phyloP scores from a whole-genome alignment of 2,329 filamentous ascomycete genomes.

The Sarocladium strictum region DNA sequence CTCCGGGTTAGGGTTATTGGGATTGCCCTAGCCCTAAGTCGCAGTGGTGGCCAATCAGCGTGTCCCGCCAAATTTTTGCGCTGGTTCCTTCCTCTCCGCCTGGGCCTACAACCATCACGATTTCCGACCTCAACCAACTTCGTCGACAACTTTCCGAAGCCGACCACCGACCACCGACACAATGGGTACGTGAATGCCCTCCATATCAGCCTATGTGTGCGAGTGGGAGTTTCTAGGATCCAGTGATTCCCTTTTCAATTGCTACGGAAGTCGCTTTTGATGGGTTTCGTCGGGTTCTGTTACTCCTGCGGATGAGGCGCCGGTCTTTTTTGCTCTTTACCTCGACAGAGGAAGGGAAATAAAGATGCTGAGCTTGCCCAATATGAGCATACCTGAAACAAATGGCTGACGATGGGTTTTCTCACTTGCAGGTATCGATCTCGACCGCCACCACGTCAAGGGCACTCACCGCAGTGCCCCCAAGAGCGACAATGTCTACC shows the following conservation, averaged over 20 bases:
- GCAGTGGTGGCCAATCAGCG: neutral
- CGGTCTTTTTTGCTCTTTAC: constrained; percentile 11
- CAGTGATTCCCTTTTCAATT: neutral
- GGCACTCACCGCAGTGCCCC: constrained; percentile 82
- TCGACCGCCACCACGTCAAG: constrained; percentile 63
- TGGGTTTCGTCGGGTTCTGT: neutral
- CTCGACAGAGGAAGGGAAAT: constrained; percentile 13
- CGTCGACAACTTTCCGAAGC: constrained; percentile 27
- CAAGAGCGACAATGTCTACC: constrained; percentile 97
- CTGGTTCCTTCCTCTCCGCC: neutral
- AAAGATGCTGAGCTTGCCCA: constrained; percentile 19
- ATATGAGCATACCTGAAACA: constrained; percentile 57
- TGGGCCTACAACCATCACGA: constrained; percentile 9
- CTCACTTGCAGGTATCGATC: constrained; percentile 60
- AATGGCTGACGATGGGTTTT: constrained; percentile 54
- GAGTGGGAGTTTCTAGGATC: constrained; percentile 33
- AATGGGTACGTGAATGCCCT: constrained; percentile 53
- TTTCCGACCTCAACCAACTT: constrained; percentile 29
- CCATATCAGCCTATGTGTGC: constrained; percentile 39
- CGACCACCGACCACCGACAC: constrained; percentile 41
- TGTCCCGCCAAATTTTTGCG: constrained; percentile 1
- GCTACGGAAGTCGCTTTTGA: neutral
- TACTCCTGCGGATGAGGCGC: constrained; percentile 16
- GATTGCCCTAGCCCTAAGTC: neutral
- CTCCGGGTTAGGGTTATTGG: neutral